Base-by-base conservation (phyloP, 2,329 filamentous ascomycete species). In the Paracorniculantispora psalliotae region DNA sequence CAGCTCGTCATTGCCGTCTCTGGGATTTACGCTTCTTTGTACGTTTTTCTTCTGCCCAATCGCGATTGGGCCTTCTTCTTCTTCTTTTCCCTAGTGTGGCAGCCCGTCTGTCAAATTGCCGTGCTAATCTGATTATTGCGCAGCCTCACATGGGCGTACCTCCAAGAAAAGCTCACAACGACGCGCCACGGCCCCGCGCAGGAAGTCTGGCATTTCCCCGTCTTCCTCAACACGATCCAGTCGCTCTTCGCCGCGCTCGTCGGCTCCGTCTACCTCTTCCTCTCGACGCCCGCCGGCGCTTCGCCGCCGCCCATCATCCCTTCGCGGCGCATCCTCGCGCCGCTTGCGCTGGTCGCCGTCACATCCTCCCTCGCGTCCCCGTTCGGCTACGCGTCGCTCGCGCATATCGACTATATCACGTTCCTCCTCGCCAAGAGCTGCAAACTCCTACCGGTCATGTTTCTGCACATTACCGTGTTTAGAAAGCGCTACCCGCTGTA, bases 371-470 rank as follows among this genome's bases (percentile, higher is more conserved):
- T 97, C 55, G 92, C 93, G 41, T 92, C 89, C n/a, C 93, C 93
- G 2, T 97, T 97, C 69, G 94, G 93, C 66, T 97, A 97, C 75
- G 92, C 94, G 52, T 89, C 87, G 61, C 86, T 97, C 53, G 87
- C 89, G 39, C 92, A 97, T 73, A 92, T 97, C 75, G 94, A 97
- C 82, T 97, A 97, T 76, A 91, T 97, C 69, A 97, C 94, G 30
- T 97, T 96, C 76, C 90, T 97, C 66, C 88, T 99, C 44, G 93
- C 94, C 67, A 97, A 99, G 77, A 92, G 89, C 67, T 99, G 94
- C 87, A 99, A 99, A 79, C 83, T 99, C 21, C 86, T 99, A n/a
- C 94, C 94, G 2, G 94, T 99, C 69, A 97, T 99, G 94, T 87
- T 94, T 68, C 82, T 99, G 43, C 93, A 99, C 78, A 85, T 97